Evolutionary conservation across 345 rosid genomes (phyloP).

Genomic region (Brassica napus): Da-Ae NC_063446.1:22047001-22047500

Average conservation of each 20-base stretch:
- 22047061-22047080: slow-evolving; percentile 57
- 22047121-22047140: not conserved
- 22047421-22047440: slow-evolving; percentile 85
- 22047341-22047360: slow-evolving; percentile 53
- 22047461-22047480: slow-evolving; percentile 12
- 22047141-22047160: slow-evolving; percentile 83
- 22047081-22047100: not conserved
- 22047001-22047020: slow-evolving; percentile 75
- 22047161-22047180: slow-evolving; percentile 74
- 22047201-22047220: slow-evolving; percentile 61
- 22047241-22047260: slow-evolving; percentile 64
- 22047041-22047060: slow-evolving; percentile 80
- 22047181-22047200: slow-evolving; percentile 66
- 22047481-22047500: slow-evolving; percentile 2
- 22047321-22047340: slow-evolving; percentile 69
- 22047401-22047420: slow-evolving; percentile 89
- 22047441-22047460: slow-evolving; percentile 34
- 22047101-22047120: not conserved
- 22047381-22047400: slow-evolving; percentile 75
- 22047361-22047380: slow-evolving; percentile 68
- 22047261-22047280: not conserved
- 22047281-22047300: no score
- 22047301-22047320: no score
- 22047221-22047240: slow-evolving; percentile 78
- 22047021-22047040: slow-evolving; percentile 89